phyloP scores from a whole-genome alignment of 306 rosid species.

The Argentina anserina region DNA sequence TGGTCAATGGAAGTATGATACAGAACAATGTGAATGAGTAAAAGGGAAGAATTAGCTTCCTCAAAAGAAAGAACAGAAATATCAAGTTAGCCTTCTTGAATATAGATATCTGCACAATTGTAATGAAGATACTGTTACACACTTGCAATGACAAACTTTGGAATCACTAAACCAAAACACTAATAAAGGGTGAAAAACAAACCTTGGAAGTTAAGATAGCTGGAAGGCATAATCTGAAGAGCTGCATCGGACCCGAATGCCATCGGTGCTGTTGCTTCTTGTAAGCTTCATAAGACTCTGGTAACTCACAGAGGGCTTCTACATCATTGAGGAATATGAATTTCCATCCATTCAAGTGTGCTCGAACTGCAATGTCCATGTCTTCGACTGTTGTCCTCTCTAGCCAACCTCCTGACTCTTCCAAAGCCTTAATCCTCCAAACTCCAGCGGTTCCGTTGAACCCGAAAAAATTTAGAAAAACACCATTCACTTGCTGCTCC shows the following conservation, averaged over 20 bases:
- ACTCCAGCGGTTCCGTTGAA: conserved; percentile 99
- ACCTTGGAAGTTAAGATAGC: conserved; percentile 83
- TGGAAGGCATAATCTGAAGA: conserved; percentile 85
- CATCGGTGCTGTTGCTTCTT: conserved; percentile 98
- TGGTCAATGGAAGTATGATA: conserved; percentile 84
- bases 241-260: conserved; percentile 99
- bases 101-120: conserved; percentile 60
- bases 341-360: conserved; percentile 94
- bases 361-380: conserved; percentile 96
- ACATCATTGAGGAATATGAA: conserved; percentile 93
- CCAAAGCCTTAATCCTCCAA: conserved; percentile 91
- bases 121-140: neutral
- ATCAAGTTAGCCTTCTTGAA: conserved; percentile 94
- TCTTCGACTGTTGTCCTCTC: conserved; percentile 98
- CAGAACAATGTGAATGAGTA: conserved; percentile 98
- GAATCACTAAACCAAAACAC: neutral
- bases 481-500: conserved; percentile 96
- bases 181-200: neutral
- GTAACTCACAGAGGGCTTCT: conserved; percentile 82
- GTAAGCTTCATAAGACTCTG: conserved; percentile 94
- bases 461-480: conserved; percentile 85
- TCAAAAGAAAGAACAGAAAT: conserved; percentile 79
- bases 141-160: neutral
- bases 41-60: conserved; percentile 94
- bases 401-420: conserved; percentile 96